phyloP scores from a whole-genome alignment of 371 early-diverging fungal species.

The Haplosporangium sp. region DNA sequence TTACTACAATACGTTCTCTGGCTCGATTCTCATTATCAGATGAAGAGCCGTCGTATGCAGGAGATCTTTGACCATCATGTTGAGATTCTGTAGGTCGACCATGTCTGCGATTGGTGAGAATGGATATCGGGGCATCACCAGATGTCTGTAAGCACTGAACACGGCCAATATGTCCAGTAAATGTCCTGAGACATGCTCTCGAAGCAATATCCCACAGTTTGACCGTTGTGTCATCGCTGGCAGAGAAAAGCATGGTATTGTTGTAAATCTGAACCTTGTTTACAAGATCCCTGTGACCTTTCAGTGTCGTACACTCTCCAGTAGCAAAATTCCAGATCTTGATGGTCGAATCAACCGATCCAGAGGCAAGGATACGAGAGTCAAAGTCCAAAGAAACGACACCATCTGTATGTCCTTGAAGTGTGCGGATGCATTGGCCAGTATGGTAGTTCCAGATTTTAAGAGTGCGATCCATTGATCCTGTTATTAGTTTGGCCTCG shows the following conservation, averaged over 20 bases:
- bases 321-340: conserved; percentile 92
- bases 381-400: conserved; percentile 90
- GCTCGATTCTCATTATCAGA: conserved; percentile 61
- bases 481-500: conserved; percentile 85
- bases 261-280: conserved; percentile 86
- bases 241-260: conserved; percentile 77
- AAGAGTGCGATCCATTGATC: conserved; percentile 94
- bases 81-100: conserved; percentile 10
- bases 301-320: conserved; percentile 81
- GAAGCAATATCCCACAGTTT: conserved; percentile 87
- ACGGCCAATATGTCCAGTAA: conserved; percentile 84
- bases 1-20: conserved; percentile 75
- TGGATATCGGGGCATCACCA: conserved; percentile 32
- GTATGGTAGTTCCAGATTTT: conserved; percentile 97
- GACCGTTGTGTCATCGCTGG: conserved; percentile 85
- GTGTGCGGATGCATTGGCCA: conserved; percentile 86
- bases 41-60: conserved; percentile 24
- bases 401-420: conserved; percentile 88
- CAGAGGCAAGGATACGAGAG: conserved; percentile 82
- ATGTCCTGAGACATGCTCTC: conserved; percentile 74
- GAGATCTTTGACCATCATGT: conserved; percentile 11
- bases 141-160: conserved; percentile 73
- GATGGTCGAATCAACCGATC: conserved; percentile 89
- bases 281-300: conserved; percentile 89
- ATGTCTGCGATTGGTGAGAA: conserved; percentile 28